Base-by-base conservation (phyloP, 1,139 yeast genomes). In the Yamadazyma atlantica region DNA sequence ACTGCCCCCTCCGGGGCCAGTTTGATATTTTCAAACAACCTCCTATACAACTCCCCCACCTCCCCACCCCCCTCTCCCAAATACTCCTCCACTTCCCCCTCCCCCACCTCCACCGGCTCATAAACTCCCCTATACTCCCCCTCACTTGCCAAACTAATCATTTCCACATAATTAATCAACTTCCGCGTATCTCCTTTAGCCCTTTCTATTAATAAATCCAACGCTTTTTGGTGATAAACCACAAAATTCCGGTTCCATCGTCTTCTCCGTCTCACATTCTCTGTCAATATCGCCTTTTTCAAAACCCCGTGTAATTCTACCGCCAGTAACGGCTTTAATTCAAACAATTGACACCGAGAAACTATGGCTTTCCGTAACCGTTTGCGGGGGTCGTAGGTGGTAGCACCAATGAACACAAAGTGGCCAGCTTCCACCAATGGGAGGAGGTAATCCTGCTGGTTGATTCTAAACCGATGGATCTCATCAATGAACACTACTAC, bases 341-440 rank as follows among this genome's bases (percentile, higher is more conserved):
- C 53, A 47, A 65, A 68, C 12, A 64, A 37, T 38, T 68, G 75
- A 44, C 75, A 70, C 34, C 77, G 46, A 0, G 75, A 69, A 15
- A 64, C 40, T 4, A 71, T 60, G 4, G 75, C 75, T 13, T 55
- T 49, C 15, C 73, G 55, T 9, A 71, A 51, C 28, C 73, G 49
- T 21, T 49, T 44, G 4, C 45, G 51, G 3, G 72, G 69, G 21
- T 58, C 51, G 3, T 55, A 53, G 0, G 74, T 66, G 4, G 77
- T 70, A n/a, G 76, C 75, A 2, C 76, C 76, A 15, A 71, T 61
- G 38, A 71, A 68, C 4, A 62, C 65, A 44, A 70, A 66, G 23
- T 51, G 49, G 0, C 76, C 75, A 9, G 57, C 52, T 43, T 71
- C 77, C 2, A 71, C 50, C 34, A 62, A 62, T 0, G 74, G 70